Evolutionary conservation across 345 rosid species (phyloP).

Genomic region (Euclidium syriacum): DNA sequence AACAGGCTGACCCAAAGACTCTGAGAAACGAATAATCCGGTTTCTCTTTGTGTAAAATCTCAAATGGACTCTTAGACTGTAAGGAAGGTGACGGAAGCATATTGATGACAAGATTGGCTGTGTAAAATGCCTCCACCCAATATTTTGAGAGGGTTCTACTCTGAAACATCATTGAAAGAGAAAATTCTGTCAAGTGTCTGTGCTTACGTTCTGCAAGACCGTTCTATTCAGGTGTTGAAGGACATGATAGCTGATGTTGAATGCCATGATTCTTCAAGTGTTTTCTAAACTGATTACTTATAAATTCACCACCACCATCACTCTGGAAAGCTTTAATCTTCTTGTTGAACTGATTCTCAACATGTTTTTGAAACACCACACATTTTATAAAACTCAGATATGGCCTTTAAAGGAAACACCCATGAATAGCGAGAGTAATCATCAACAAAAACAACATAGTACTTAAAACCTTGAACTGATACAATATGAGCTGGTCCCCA

Average conservation of each 20-base stretch:
- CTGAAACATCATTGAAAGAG: not conserved
- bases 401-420: not conserved
- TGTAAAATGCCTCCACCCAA: not conserved
- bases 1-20: not conserved
- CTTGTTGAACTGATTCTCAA: slow-evolving; percentile 1
- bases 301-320: slow-evolving; percentile 10
- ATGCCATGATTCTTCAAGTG: not conserved
- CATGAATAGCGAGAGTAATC: not conserved
- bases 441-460: not conserved
- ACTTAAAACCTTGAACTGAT: too few relatives aligned
- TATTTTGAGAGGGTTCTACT: not conserved
- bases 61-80: not conserved
- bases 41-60: not conserved
- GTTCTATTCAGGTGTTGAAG: not conserved
- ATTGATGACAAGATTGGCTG: not conserved
- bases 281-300: not conserved
- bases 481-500: too few relatives aligned
- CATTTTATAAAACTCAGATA: not conserved
- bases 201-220: not conserved
- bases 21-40: not conserved
- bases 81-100: not conserved
- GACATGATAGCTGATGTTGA: not conserved
- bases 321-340: not conserved
- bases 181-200: not conserved
- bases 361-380: not conserved